These are phyloP conservation scores for Ceratocystis albifundus DNA, from an alignment of 2,329 filamentous ascomycete genomes.

Conservation along the genomic window DNA sequence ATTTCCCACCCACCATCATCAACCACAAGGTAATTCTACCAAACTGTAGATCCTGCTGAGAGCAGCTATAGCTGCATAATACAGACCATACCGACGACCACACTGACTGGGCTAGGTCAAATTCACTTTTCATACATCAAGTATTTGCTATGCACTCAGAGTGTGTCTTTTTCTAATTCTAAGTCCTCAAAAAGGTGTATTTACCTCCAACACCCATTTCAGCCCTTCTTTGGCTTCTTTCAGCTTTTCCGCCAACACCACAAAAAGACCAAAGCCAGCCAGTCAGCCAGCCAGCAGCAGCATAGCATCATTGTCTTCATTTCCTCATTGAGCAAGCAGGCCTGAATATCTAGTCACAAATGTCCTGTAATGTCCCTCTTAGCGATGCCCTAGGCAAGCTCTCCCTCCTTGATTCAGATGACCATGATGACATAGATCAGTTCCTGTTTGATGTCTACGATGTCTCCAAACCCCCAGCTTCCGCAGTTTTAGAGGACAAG, in stretches of 20 bases:
- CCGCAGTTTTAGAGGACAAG: constrained; percentile 27
- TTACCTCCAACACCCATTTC: no score
- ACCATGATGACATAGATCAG: constrained; percentile 17
- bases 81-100: background rate
- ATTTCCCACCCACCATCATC: background rate
- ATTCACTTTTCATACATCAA: background rate
- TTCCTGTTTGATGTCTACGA: constrained; percentile 15
- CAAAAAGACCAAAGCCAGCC: no score
- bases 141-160: background rate
- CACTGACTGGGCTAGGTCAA: background rate
- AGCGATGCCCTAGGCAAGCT: constrained; percentile 7
- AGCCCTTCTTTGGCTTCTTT: no score
- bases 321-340: no score
- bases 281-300: no score
- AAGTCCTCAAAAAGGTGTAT: background rate
- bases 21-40: background rate
- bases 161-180: background rate
- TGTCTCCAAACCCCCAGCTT: background rate
- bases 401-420: constrained; percentile 13
- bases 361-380: background rate
- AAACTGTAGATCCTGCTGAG: background rate
- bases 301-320: no score
- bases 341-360: background rate
- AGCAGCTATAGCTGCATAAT: background rate
- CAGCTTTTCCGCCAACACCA: no score